Evolutionary conservation across 148 eudicot genomes (phyloP), one percentile per base, ranked within the genome.

Genomic region (Rhododendron henanense): DNA sequence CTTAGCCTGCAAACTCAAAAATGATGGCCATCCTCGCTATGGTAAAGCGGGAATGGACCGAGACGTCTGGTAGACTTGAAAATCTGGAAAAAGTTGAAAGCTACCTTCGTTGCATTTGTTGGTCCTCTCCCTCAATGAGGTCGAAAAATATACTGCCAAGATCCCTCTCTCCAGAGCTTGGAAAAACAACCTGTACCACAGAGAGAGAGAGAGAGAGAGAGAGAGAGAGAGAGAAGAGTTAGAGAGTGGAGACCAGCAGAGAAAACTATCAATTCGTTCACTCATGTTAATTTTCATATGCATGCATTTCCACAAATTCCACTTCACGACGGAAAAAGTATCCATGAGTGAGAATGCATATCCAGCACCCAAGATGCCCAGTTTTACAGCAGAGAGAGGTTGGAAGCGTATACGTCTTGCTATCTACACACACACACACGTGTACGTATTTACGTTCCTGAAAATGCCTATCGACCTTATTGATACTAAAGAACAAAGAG

Each of bases 81-180:
- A 71, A 31, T 31, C 76, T 33, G 55, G 31, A 14, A 9, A 14
- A 83, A 14, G 16, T 39, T 25, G 6, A 71, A 33, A 9, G 79
- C 83, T 89, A 89, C 65, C 48, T 88, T 80, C 85, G 83, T 74
- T 48, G 74, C 93, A 88, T 87, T 63, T 82, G 84, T 87, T 88
- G 92, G 18, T 84, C 92, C 85, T 93, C 95, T 82, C 92, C 90
- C 61, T 87, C 35, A 50, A 93, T 87, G 83, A 92, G 90, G 37
- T 83, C 57, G 75, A 91, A 93, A 75, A 94, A 93, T 79, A 88
- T 91, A 33, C 92, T 88, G 39, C 90, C 87, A 39, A 94, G 91
- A 79, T 94, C 93, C 84, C 95, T 89, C 88, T 93, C 97, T 14
- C 97, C 97, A 76, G 90, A 92, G 91, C 97, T 94, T 69, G 97